Evolutionary conservation across 176 grass and related monocot genomes (phyloP).

Genomic region (Dactylis glomerata): DNA sequence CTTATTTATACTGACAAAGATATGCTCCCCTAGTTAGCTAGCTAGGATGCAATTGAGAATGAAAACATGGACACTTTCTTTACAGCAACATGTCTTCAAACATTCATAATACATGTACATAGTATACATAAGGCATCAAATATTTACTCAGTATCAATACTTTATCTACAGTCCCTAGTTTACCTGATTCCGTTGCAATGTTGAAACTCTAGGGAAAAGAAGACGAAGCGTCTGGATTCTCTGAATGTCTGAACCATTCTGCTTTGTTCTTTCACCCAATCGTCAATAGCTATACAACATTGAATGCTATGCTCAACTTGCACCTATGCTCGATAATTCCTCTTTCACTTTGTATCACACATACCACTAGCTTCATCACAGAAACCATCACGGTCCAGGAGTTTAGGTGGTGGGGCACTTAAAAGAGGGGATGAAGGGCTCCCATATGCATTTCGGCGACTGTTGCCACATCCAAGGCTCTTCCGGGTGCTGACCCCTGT

Average conservation of each 20-base stretch:
- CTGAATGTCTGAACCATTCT: conserved; percentile 9
- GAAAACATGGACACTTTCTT: background rate
- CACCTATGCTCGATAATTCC: conserved; percentile 7
- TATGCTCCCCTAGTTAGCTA: background rate
- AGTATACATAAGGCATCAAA: background rate
- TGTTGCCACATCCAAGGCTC: conserved; percentile 85
- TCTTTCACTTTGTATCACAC: conserved; percentile 70
- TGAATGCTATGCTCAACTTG: conserved; percentile 16
- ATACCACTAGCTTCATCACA: conserved; percentile 73
- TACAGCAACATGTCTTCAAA: background rate
- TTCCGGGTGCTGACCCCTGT: conserved; percentile 82
- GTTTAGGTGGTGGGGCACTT: conserved; percentile 73
- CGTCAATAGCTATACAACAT: conserved; percentile 45
- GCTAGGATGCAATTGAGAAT: background rate
- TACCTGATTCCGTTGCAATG: conserved; percentile 21
- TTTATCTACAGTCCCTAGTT: conserved; percentile 20
- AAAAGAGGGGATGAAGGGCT: conserved; percentile 94
- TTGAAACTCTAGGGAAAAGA: conserved; percentile 7
- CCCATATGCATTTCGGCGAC: conserved; percentile 78
- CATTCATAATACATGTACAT: conserved; percentile 3
- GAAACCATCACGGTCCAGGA: conserved; percentile 91
- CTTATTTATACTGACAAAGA: conserved; percentile 5
- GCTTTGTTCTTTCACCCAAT: conserved; percentile 20
- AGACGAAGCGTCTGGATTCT: background rate
- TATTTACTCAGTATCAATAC: conserved; percentile 10